Evolutionary conservation across 2,329 filamentous ascomycete species (phyloP).

Genomic region (Fonsecaea erecta): DNA sequence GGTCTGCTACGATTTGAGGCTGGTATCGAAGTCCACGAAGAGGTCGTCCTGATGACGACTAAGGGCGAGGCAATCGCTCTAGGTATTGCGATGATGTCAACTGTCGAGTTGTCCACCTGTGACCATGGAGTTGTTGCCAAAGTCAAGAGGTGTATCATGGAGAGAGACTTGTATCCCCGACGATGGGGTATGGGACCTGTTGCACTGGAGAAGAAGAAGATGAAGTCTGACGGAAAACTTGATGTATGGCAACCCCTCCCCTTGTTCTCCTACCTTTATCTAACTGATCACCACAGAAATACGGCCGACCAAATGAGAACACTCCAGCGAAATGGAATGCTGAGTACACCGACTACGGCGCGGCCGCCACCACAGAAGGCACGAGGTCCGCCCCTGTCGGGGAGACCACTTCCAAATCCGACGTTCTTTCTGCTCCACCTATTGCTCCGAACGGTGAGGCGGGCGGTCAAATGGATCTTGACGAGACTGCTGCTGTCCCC

Average conservation of each 20-base stretch:
- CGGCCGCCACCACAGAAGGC: constrained; percentile 54
- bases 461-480: constrained; percentile 51
- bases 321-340: constrained; percentile 92
- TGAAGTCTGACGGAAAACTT: constrained; percentile 96
- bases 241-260: constrained; percentile 61
- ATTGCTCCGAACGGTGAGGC: constrained; percentile 40
- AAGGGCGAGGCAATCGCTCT: constrained; percentile 98
- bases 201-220: constrained; percentile 98
- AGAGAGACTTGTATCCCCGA: constrained; percentile 94
- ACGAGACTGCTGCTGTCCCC: constrained; percentile 39
- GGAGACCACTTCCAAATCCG: constrained; percentile 51
- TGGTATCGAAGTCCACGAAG: constrained; percentile 91
- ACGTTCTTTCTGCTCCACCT: constrained; percentile 41
- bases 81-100: constrained; percentile 96
- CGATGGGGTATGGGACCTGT: constrained; percentile 95
- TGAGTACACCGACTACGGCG: constrained; percentile 88
- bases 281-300: constrained; percentile 65
- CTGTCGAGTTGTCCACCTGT: constrained; percentile 93
- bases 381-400: constrained; percentile 53
- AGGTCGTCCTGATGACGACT: constrained; percentile 97
- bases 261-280: not conserved
- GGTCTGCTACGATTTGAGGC: constrained; percentile 91
- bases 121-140: constrained; percentile 98
- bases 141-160: constrained; percentile 99
- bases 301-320: constrained; percentile 84